Base-by-base conservation (phyloP, 108 stramenopile genomes). In the Chaetoceros tenuissimus region DNA sequence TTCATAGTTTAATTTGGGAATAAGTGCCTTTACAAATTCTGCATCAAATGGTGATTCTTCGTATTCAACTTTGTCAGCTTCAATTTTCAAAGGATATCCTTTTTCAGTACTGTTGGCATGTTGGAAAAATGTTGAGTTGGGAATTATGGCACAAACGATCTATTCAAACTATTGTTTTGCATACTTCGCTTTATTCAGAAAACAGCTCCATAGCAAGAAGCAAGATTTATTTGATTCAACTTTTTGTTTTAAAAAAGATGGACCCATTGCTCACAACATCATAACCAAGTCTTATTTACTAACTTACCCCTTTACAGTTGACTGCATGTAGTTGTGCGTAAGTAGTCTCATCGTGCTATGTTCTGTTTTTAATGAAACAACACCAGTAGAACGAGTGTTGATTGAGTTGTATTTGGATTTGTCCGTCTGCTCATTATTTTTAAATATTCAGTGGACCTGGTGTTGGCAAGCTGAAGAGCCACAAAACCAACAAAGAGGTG, bases 21-120 rank as follows among this genome's bases (percentile, higher is more conserved):
- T 30, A 0, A 88, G 46, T 50, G 74, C 75, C 25, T 63, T 59
- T 5, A 92, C 45, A 47, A 92, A 69, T 13, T 73, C 77, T 48
- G 60, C 63, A 63, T 88, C 81, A 23, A 87, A 55, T 13, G 90
- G 78, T 17, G 80, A 78, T 52, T 69, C 66, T 64, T 80, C 79
- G 13, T 86, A 59, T 56, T 78, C 69, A 44, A 82, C 64, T 24
- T 81, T 59, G 30, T 64, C 54, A 24, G 76, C 70, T 54, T 86
- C 84, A 48, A 92, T 88, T 48, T 67, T 67, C 16, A 92, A 71
- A 19, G 90, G 87, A 53, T 88, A 92, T 22, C 86, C 86, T n/a
- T 86, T 79, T 46, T 73, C 77, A 18, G 90, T 88, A 25, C 85
- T 83, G 48, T 28, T 30, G 28, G 46, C 48, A 57, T 24, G 22